Evolutionary conservation across 179 eudicot species (phyloP).

Genomic region (Patellifolia procumbens): DNA sequence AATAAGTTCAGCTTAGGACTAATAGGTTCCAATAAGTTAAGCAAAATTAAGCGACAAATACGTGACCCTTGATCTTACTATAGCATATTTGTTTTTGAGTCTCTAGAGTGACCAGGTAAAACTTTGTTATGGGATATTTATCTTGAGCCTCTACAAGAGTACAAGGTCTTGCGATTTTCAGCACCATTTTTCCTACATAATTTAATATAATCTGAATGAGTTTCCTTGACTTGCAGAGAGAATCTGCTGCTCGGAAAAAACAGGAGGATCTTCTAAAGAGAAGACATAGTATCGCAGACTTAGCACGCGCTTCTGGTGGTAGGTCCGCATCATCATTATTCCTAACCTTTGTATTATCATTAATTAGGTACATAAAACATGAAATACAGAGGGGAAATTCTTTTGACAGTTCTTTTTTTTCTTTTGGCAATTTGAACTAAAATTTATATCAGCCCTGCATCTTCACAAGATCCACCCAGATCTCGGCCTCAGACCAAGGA

Average conservation of each 20-base stretch:
- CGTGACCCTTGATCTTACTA: no score
- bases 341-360: slow-evolving; percentile 1
- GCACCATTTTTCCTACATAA: neutral
- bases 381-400: neutral
- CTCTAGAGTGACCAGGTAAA: no score
- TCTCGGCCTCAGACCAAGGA: slow-evolving; percentile 23
- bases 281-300: slow-evolving; percentile 36
- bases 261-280: slow-evolving; percentile 41
- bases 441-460: slow-evolving; percentile 32
- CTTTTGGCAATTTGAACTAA: slow-evolving; percentile 23
- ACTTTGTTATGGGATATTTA: no score
- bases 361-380: neutral
- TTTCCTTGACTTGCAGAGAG: slow-evolving; percentile 54
- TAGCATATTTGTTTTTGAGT: no score
- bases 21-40: no score
- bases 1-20: no score
- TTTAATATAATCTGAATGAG: neutral
- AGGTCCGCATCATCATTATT: slow-evolving; percentile 37
- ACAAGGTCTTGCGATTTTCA: neutral
- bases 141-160: neutral
- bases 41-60: no score
- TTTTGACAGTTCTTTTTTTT: slow-evolving; percentile 12
- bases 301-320: slow-evolving; percentile 38
- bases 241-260: slow-evolving; percentile 78
- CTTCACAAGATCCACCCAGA: slow-evolving; percentile 47